phyloP scores from a whole-genome alignment of 768 basidiomycete genomes.

The Cystofilobasidium capitatum region DNA sequence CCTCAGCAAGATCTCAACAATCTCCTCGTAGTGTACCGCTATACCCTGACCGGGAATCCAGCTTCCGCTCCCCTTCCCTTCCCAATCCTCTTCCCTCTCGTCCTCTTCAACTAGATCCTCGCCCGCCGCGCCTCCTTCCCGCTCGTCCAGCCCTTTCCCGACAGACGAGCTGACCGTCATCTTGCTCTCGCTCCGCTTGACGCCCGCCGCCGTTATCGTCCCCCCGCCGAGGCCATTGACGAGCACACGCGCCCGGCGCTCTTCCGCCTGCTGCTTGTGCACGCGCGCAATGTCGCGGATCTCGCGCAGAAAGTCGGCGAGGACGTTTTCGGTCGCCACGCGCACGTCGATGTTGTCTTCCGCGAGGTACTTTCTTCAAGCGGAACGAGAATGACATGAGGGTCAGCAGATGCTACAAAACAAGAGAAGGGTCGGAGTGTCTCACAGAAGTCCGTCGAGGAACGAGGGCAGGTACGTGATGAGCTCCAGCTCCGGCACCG shows the following conservation, averaged over 20 bases:
- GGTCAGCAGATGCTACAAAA: background rate
- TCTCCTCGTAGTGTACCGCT: slow-evolving; percentile 75
- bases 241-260: slow-evolving; percentile 30
- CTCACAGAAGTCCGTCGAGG: slow-evolving; percentile 78
- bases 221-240: slow-evolving; percentile 8
- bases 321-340: slow-evolving; percentile 75
- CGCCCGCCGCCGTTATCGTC: background rate
- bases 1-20: slow-evolving; percentile 83
- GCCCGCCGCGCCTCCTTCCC: slow-evolving; percentile 25
- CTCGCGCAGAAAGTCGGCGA: slow-evolving; percentile 83
- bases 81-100: slow-evolving; percentile 38
- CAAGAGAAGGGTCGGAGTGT: slow-evolving; percentile 38
- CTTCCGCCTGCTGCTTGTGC: slow-evolving; percentile 51
- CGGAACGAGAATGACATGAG: background rate
- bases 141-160: slow-evolving; percentile 14
- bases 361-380: slow-evolving; percentile 74
- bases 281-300: slow-evolving; percentile 75
- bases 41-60: slow-evolving; percentile 95
- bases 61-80: slow-evolving; percentile 34
- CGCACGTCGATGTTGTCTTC: slow-evolving; percentile 91
- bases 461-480: slow-evolving; percentile 92
- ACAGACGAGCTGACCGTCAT: slow-evolving; percentile 25
- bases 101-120: slow-evolving; percentile 30
- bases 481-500: slow-evolving; percentile 90
- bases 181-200: slow-evolving; percentile 40